phyloP scores from a whole-genome alignment of 345 rosid genomes.

The Brassica carinata region DNA sequence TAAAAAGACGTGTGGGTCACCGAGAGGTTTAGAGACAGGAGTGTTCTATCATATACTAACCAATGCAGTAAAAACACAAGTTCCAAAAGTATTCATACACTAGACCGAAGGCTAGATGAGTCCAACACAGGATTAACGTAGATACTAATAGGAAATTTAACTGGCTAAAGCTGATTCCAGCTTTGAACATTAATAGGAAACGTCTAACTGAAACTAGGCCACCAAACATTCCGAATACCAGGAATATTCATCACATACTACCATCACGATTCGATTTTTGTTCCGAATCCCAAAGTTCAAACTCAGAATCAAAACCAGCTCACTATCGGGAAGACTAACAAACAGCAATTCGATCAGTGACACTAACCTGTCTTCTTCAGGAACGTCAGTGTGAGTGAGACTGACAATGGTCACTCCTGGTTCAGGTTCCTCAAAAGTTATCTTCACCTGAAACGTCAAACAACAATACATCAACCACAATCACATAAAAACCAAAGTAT shows the following conservation, averaged over 20 bases:
- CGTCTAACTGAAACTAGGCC: background rate
- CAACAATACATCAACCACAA: constrained; percentile 20
- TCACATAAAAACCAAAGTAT: background rate
- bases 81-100: background rate
- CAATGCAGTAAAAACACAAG: background rate
- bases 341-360: background rate
- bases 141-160: background rate
- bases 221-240: background rate
- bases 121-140: background rate
- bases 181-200: background rate
- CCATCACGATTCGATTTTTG: background rate
- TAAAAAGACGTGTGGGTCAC: background rate
- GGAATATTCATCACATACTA: background rate
- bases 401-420: constrained; percentile 78
- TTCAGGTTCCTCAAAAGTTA: constrained; percentile 72
- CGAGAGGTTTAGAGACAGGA: background rate
- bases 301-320: constrained; percentile 1
- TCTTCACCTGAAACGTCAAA: constrained; percentile 63
- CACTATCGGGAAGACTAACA: background rate
- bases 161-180: constrained; percentile 1
- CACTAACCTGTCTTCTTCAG: constrained; percentile 90
- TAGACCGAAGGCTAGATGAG: background rate
- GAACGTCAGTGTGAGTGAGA: constrained; percentile 77
- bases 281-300: background rate
- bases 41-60: background rate